Base-by-base conservation (phyloP, 1,284 basidiomycete species). In the Pyrrhoderma lamaoense region DNA sequence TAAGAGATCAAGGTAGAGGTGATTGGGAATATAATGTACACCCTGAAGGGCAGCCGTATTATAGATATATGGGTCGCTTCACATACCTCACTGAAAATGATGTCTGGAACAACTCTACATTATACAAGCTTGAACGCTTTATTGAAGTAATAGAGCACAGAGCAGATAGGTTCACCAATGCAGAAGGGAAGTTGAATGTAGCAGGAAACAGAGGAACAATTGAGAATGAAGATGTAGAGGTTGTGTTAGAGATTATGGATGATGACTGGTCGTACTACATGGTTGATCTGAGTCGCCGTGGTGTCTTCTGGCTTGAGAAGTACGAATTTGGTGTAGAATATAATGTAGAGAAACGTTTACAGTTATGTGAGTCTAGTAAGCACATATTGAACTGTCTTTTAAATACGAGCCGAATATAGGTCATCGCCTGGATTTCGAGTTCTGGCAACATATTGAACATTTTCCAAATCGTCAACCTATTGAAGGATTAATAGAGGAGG, bases 401-500 rank as follows among this genome's bases (percentile, higher is more conserved):
- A 14, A 40, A 18, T 18, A 5, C 21, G n/a, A n/a, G n/a, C n/a
- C n/a, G n/a, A n/a, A 5, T 40, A 18, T 34, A 52, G 11, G 34
- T 27, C 45, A 43, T 21, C n/a, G 18, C 8, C 9, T 40, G 11
- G 11, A 52, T 13, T 42, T 42, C 42, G 55, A 39, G 50, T 47
- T 3, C 47, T 62, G 80, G 80, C 65, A 57, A 5, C 79, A 82
- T 58, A 70, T 75, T 54, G 67, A 73, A 51, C 58, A 74, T 19
- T 83, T 72, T 57, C 81, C 81, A 0, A 61, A 68, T 8, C 66
- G 70, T 7, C 23, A 60, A 0, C 54, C 77, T 16, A 65, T 68
- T 0, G 53, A 59, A 9, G 63, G 67, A 0, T 51, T 70, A 27
- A 65, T 75, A 22, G 62, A 70, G 18, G 77, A 80, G 51, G 59